Base-by-base conservation (phyloP, 1,284 basidiomycete genomes). In the Microstroma glucosiphilum region DNA sequence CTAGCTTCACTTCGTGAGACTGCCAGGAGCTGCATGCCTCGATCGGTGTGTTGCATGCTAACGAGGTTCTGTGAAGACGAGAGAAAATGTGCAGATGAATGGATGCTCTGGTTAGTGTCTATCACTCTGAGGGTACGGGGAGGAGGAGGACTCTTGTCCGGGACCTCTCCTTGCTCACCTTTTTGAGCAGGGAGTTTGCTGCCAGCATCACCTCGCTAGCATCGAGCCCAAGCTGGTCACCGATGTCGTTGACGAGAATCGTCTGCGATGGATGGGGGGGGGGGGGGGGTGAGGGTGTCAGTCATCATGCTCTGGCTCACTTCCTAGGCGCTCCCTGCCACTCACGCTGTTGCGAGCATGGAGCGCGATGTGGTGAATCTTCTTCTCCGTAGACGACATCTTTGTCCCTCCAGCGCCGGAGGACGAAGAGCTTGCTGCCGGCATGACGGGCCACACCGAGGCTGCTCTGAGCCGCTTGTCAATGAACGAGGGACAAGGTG, bases 121-220 rank as follows among this genome's bases (percentile, higher is more conserved):
- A 9, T 9, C 9, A 4, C 30, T 37, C 9, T 37, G 30, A 37
- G 30, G 30, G 30, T 37, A 37, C 30, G 30, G 9, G n/a, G n/a
- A n/a, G n/a, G 30, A 37, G 30, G 4, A 37, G 3, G 30, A 9
- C 30, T 37, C 4, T 37, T 3, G 30, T 37, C 30, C 30, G 30
- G 30, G 30, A 37, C 30, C 30, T 37, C 3, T 37, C 30, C 3
- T 37, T 3, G 15, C 57, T 51, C 46, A 23, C 70, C 66, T 76
- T 74, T 23, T 68, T 69, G 48, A 75, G 65, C 8, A 77, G 65
- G 0, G 69, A 65, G 43, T 77, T 77, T 69, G 76, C 71, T 30
- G 70, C 69, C 6, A 59, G 21, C 23, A 76, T 65, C 42, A 66
- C 67, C 21, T 77, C 76, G n/a, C 73, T 67, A 55, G 75, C 57